Evolutionary conservation across 2,329 filamentous ascomycete species (phyloP).

Genomic region (Diaporthe sp.): DNA sequence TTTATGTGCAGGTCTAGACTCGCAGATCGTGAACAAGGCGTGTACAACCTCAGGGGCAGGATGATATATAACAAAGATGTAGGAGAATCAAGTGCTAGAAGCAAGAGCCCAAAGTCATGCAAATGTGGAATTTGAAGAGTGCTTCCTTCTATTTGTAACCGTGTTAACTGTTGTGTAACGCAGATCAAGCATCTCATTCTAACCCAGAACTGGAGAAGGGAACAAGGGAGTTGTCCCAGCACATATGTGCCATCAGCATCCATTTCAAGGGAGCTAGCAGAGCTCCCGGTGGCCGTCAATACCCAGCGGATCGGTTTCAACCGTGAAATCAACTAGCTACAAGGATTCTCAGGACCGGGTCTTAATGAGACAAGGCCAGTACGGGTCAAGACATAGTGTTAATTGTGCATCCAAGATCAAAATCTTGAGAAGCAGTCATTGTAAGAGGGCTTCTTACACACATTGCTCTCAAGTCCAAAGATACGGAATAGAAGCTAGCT

Average conservation of each 20-base stretch:
- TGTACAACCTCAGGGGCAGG: neutral
- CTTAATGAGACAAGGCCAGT: neutral
- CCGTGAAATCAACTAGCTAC: too few species aligned
- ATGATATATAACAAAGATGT: neutral
- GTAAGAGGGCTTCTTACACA: too few species aligned
- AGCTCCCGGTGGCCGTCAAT: neutral
- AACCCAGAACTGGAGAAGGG: neutral
- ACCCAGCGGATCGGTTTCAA: neutral
- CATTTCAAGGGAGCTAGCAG: neutral
- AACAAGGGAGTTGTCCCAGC: neutral
- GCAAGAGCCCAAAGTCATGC: neutral
- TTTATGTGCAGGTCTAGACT: neutral
- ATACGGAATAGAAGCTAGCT: neutral
- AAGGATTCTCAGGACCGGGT: neutral
- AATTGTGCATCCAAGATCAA: neutral
- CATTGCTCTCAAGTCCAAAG: too few species aligned
- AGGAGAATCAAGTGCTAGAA: neutral
- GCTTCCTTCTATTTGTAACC: neutral
- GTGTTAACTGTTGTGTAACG: neutral
- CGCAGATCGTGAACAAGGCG: neutral
- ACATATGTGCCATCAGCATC: neutral
- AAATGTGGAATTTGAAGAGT: neutral
- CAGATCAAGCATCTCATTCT: neutral
- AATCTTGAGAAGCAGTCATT: neutral
- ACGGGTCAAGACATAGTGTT: neutral